Conservation (phyloP, 2,329 filamentous ascomycete genomes). For the Neoascochyta sp. region DNA sequence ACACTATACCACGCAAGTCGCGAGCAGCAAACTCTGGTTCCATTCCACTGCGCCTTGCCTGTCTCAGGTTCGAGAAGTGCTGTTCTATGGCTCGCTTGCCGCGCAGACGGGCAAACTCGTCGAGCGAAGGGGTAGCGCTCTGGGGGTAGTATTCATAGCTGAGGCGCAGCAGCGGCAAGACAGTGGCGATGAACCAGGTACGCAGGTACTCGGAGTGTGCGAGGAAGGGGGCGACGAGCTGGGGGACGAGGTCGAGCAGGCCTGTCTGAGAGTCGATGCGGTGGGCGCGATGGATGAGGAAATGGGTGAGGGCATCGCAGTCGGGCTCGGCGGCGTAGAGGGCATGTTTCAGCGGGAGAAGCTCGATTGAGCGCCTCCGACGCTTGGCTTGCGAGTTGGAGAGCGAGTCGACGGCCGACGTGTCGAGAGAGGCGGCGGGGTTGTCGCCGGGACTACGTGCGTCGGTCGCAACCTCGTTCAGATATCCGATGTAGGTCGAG, state of each 20-base stretch:
- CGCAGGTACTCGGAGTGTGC: constrained; percentile 58
- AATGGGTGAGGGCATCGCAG: constrained; percentile 57
- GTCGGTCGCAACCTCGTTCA: constrained; percentile 55
- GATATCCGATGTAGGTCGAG: constrained; percentile 57
- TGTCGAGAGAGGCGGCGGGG: constrained; percentile 47
- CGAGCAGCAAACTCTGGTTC: constrained; percentile 49
- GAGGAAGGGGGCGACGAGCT: constrained; percentile 67
- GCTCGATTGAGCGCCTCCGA: constrained; percentile 59
- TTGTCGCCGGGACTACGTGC: constrained; percentile 44
- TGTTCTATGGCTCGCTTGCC: constrained; percentile 58
- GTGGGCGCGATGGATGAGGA: constrained; percentile 65
- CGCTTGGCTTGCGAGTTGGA: constrained; percentile 62
- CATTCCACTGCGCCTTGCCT: constrained; percentile 5
- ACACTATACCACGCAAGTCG: constrained; percentile 65
- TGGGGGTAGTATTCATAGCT: constrained; percentile 67
- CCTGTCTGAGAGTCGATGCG: constrained; percentile 69
- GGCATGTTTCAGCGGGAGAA: constrained; percentile 56
- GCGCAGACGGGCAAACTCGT: constrained; percentile 60
- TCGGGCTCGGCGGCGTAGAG: constrained; percentile 48
- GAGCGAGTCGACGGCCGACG: constrained; percentile 54
- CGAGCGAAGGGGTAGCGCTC: constrained; percentile 52
- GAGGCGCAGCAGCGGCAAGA: constrained; percentile 65
- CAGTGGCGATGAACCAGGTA: constrained; percentile 65
- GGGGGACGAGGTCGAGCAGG: constrained; percentile 63
- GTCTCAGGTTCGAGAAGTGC: constrained; percentile 47